A percentile compares a stretch with the other conserved stretches of the same genome.
Conservation (phyloP, 1,284 basidiomycete genomes). For the Cystobasidium pallidum region DNA sequence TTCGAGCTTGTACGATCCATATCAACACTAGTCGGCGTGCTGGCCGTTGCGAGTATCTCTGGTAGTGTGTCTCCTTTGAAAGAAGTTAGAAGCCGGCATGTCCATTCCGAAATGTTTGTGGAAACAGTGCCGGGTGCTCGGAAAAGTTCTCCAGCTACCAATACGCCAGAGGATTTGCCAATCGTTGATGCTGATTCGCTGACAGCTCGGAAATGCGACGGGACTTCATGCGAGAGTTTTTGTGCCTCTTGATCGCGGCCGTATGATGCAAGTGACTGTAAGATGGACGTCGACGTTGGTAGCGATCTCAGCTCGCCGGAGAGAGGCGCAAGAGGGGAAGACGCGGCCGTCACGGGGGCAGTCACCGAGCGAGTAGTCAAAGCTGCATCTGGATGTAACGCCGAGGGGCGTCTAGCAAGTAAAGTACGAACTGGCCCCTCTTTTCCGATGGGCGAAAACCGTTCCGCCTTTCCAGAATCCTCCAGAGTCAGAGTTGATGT, state of each 20-base stretch:
- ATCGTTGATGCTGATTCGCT: constrained; percentile 41
- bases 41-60: background rate
- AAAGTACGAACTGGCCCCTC: constrained; percentile 13
- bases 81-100: constrained; percentile 5
- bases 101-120: constrained; percentile 33
- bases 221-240: background rate
- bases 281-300: constrained; percentile 16
- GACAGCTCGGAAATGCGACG: constrained; percentile 31
- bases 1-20: constrained; percentile 17
- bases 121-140: constrained; percentile 21
- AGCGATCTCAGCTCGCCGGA: background rate
- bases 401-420: constrained; percentile 26
- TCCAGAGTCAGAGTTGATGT: constrained; percentile 6
- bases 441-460: background rate
- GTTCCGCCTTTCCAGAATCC: background rate
- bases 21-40: constrained; percentile 19
- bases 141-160: background rate
- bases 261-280: background rate
- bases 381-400: constrained; percentile 31
- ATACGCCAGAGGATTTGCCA: constrained; percentile 3
- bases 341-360: constrained; percentile 14
- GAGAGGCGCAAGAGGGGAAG: background rate
- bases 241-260: background rate
- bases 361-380: constrained; percentile 13
- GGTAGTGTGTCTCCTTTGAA: background rate